Evolutionary conservation across 257 asterid genomes (phyloP).

Genomic region (Fraxinus americana): DNA sequence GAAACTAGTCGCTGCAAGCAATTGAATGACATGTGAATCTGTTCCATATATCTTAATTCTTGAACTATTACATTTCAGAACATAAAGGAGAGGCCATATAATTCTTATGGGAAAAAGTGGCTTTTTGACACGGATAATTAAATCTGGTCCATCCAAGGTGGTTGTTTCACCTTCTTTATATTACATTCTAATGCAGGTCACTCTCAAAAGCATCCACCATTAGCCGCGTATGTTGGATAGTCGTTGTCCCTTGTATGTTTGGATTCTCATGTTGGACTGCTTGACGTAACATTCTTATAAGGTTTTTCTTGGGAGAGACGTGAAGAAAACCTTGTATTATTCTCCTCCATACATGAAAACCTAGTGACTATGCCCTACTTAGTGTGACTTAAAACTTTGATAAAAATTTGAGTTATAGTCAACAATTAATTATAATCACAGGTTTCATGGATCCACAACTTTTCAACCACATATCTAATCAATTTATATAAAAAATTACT

Average conservation of each 20-base stretch:
- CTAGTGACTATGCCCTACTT: too few relatives aligned
- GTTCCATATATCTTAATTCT: not conserved
- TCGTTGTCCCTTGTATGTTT: not conserved
- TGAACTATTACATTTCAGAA: not conserved
- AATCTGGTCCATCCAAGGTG: slow-evolving; percentile 36
- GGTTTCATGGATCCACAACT: too few relatives aligned
- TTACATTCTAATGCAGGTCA: not conserved
- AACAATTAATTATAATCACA: too few relatives aligned
- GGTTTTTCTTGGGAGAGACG: not conserved
- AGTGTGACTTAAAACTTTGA: too few relatives aligned
- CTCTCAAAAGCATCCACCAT: slow-evolving; percentile 24
- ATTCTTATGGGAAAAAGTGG: not conserved
- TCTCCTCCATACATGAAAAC: too few relatives aligned
- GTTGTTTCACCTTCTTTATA: slow-evolving; percentile 7
- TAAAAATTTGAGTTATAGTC: too few relatives aligned
- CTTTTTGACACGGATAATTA: not conserved
- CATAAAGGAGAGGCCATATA: not conserved
- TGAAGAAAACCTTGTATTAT: too few relatives aligned
- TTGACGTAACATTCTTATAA: not conserved
- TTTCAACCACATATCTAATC: too few relatives aligned
- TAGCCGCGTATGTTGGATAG: slow-evolving; percentile 28
- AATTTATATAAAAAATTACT: too few relatives aligned
- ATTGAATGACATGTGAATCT: not conserved
- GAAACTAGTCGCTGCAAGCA: not conserved
- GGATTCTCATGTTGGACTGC: not conserved